Percentiles rank a stretch among this genome's conserved stretches.
These are phyloP conservation scores for Dalbergia cochinchinensis DNA, from an alignment of 306 rosid species.

Conservation along the genomic window DNA sequence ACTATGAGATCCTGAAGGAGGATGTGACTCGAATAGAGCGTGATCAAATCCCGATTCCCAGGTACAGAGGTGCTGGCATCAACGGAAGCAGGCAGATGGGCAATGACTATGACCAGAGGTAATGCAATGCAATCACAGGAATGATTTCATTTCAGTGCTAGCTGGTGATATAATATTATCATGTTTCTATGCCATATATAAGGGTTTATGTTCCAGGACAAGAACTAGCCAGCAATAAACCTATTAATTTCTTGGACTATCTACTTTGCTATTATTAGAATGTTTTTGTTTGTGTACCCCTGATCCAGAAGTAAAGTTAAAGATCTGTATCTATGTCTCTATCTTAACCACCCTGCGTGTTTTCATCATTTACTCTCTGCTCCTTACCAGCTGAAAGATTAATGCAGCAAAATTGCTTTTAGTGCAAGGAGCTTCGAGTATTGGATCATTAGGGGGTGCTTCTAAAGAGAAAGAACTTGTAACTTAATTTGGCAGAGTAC, in stretches of 20 bases:
- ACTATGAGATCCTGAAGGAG: slow-evolving; percentile 80
- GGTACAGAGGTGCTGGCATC: slow-evolving; percentile 57
- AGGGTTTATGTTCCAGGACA: background rate
- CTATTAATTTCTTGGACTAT: too few species aligned
- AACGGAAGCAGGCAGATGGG: slow-evolving; percentile 41
- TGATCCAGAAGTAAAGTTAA: background rate
- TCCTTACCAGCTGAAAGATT: too few species aligned
- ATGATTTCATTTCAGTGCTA: too few species aligned
- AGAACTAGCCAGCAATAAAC: background rate
- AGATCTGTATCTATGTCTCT: background rate
- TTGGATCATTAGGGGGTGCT: background rate
- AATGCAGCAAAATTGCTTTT: too few species aligned
- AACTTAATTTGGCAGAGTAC: background rate
- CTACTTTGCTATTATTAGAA: background rate
- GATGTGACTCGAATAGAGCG: slow-evolving; percentile 80
- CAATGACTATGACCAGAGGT: slow-evolving; percentile 68
- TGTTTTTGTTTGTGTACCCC: background rate
- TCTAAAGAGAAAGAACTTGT: background rate
- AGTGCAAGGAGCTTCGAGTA: too few species aligned
- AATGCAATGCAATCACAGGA: slow-evolving; percentile 1
- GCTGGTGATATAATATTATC: too few species aligned
- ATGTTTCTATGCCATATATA: background rate
- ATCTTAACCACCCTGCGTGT: too few species aligned
- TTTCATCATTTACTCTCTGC: too few species aligned
- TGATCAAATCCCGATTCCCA: slow-evolving; percentile 78